Base-by-base conservation (phyloP, 2,329 filamentous ascomycete species). In the Neofusicoccum kwambonambiense region DNA sequence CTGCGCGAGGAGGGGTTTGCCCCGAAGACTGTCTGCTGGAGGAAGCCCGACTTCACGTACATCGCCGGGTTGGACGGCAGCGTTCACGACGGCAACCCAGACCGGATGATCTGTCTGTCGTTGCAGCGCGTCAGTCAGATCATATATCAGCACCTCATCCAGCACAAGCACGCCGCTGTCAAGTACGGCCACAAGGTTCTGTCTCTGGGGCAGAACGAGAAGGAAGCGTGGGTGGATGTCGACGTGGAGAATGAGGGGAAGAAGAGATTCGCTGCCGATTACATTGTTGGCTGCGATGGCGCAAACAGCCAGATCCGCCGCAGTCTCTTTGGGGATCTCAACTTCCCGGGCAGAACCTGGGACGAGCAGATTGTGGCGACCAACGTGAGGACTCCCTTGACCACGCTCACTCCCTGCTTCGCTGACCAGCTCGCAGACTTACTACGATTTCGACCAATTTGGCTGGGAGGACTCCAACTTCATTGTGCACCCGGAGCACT, bases 271-370 rank as follows among this genome's bases (percentile, higher is more conserved):
- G 47, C 56, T 7, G 66, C 66, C 12, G 63, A 67, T 34, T 90
- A 89, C 68, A 78, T 91, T 4, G 81, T 90, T 57, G 89, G 89
- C 67, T 90, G 87, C 68, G 88, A 91, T 69, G 89, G 89, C 9
- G 88, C 88, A 0, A 86, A 89, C 69, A 90, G 87, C 35, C 84
- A 85, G 68, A 87, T 90, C 17, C 62, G 69, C 1, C 39, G 67
- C 12, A 44, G 35, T 0, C 44, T 70, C 6, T 70, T 69, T 61
- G 68, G 69, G 3, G 67, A 69, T 19, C 45, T 17, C 62, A 65
- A 68, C 4, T 87, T 82, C 65, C 84, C 84, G 0, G 85, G 85
- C 0, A 82, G 82, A 63, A 88, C 85, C 0, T 85, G 84, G 82
- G 81, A 87, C 64, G 79, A 78, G 61, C 83, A 85, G 70, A 84